Evolutionary conservation across 768 basidiomycete species (phyloP).

Genomic region (Neoboletus brunneissimus): DNA sequence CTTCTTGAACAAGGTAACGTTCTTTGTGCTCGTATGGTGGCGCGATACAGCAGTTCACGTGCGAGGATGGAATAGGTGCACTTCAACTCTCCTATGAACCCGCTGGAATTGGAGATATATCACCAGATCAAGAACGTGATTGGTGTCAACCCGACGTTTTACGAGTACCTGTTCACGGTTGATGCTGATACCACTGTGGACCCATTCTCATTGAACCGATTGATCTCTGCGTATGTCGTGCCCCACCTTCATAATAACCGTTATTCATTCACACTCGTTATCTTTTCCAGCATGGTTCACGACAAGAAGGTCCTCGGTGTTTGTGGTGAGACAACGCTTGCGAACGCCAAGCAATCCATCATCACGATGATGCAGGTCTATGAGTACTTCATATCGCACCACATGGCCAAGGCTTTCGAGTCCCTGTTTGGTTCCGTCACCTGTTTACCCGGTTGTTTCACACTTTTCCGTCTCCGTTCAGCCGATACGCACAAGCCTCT

Average conservation of each 20-base stretch:
- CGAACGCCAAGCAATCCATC: constrained; percentile 92
- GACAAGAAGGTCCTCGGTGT: constrained; percentile 92
- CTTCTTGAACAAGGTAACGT: constrained; percentile 96
- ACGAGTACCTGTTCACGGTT: constrained; percentile 91
- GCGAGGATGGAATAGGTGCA: constrained; percentile 62
- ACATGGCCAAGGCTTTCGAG: constrained; percentile 98
- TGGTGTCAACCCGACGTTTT: constrained; percentile 97
- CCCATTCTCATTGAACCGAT: constrained; percentile 79
- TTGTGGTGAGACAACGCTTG: constrained; percentile 91
- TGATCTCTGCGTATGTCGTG: constrained; percentile 83
- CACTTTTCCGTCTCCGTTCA: constrained; percentile 91
- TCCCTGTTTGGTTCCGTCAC: constrained; percentile 96
- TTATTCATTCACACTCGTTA: not conserved
- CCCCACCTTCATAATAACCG: not conserved
- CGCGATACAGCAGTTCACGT: not conserved
- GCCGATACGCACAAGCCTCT: constrained; percentile 95
- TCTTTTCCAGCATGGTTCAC: constrained; percentile 80
- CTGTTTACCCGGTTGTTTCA: constrained; percentile 98
- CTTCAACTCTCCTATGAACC: constrained; percentile 95
- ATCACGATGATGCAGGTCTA: constrained; percentile 99
- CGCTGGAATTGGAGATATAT: constrained; percentile 95
- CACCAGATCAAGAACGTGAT: constrained; percentile 99
- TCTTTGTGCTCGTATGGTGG: constrained; percentile 4
- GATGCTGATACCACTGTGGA: constrained; percentile 96
- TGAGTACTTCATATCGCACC: constrained; percentile 99